Conservation (phyloP, 352 stramenopile species). For the Aphanomyces astaci region DNA sequence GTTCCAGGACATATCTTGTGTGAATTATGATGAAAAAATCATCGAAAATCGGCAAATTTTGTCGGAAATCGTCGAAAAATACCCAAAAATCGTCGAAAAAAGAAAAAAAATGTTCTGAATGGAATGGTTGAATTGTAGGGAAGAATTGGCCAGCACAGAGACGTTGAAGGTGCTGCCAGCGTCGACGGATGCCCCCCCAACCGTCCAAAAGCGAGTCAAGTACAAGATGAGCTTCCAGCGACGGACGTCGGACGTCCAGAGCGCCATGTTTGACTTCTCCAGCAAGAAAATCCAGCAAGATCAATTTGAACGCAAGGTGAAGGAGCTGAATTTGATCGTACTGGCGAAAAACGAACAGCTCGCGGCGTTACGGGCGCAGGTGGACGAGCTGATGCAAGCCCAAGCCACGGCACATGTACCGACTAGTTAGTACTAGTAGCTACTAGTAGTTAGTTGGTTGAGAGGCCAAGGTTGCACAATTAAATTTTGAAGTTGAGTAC, state of each 20-base stretch:
- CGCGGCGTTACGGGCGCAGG: background rate
- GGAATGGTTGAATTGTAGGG: conserved; percentile 45
- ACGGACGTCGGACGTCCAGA: conserved; percentile 56
- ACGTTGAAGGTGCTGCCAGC: conserved; percentile 32
- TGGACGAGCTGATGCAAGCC: background rate
- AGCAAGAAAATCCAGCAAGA: conserved; percentile 25
- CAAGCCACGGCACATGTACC: background rate
- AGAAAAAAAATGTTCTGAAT: too few species aligned
- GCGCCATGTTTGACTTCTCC: conserved; percentile 76
- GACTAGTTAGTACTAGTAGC: too few species aligned
- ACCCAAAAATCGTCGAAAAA: too few species aligned
- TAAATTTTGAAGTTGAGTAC: too few species aligned
- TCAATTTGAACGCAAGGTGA: conserved; percentile 48
- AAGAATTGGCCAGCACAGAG: conserved; percentile 32
- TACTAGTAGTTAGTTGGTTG: too few species aligned
- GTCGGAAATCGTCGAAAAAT: too few species aligned
- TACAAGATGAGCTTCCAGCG: conserved; percentile 66
- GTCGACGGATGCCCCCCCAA: background rate
- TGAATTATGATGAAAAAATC: too few species aligned
- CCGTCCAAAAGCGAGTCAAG: conserved; percentile 30
- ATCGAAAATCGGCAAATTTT: too few species aligned
- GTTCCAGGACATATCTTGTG: too few species aligned
- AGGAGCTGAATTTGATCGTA: conserved; percentile 52
- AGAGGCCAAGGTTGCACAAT: too few species aligned
- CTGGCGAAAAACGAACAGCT: conserved; percentile 22